Conservation (phyloP, 2,329 filamentous ascomycete genomes). For the Trichoderma sp. region DNA sequence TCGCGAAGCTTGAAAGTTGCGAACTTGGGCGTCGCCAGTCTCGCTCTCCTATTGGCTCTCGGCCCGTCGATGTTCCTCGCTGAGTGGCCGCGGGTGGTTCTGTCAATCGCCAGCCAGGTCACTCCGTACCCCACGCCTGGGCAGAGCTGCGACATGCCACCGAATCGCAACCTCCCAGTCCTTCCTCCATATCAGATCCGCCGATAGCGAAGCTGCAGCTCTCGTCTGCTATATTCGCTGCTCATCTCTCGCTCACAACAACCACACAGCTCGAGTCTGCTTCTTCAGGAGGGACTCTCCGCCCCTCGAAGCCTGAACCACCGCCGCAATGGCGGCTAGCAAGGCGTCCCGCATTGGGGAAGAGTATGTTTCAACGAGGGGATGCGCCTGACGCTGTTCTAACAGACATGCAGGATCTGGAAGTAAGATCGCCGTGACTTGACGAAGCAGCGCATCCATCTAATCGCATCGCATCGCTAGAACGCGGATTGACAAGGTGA, state of each 20-base stretch:
- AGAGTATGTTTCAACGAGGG: constrained; percentile 51
- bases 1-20: constrained; percentile 25
- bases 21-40: constrained; percentile 18
- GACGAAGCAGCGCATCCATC: constrained; percentile 24
- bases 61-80: constrained; percentile 43
- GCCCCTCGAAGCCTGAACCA: background rate
- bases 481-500: constrained; percentile 95
- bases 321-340: constrained; percentile 56
- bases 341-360: constrained; percentile 64
- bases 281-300: background rate
- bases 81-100: constrained; percentile 28
- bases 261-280: background rate
- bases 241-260: background rate
- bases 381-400: constrained; percentile 32
- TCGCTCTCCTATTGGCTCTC: constrained; percentile 36
- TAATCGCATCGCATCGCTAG: constrained; percentile 55
- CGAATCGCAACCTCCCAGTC: constrained; percentile 9
- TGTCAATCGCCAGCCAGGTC: constrained; percentile 32
- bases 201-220: background rate
- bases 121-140: constrained; percentile 22
- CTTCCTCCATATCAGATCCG: background rate
- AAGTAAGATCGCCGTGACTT: constrained; percentile 66
- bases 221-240: background rate
- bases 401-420: constrained; percentile 70
- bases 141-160: constrained; percentile 12